These are phyloP conservation scores for Flaveria floridana DNA, from an alignment of 140 eudicot species.

Conservation along the genomic window DNA sequence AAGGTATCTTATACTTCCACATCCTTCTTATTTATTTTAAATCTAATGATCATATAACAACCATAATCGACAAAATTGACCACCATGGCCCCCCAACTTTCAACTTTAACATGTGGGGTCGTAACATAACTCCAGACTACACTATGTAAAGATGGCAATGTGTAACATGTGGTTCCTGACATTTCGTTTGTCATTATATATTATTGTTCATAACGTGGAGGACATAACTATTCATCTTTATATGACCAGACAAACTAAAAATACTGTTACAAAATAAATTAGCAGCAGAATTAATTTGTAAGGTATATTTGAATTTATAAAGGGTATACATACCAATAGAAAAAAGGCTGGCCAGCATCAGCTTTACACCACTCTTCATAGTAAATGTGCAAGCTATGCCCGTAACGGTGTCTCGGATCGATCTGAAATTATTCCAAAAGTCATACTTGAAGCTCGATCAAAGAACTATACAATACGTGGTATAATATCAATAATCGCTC, in stretches of 20 bases:
- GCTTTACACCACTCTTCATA: slow-evolving; percentile 85
- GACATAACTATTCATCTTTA: background rate
- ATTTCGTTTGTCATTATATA: slow-evolving; percentile 7
- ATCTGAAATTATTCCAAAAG: slow-evolving; percentile 42
- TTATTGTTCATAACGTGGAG: slow-evolving; percentile 17
- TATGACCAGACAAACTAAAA: background rate
- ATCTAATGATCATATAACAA: slow-evolving; percentile 20
- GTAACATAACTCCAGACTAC: background rate
- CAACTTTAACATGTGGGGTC: slow-evolving; percentile 31
- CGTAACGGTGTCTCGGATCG: slow-evolving; percentile 94
- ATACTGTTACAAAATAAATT: background rate
- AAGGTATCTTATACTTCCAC: slow-evolving; percentile 11
- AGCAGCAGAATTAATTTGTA: background rate
- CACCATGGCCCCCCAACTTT: slow-evolving; percentile 24
- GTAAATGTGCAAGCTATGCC: slow-evolving; percentile 74
- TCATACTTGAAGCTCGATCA: background rate
- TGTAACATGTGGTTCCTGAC: slow-evolving; percentile 22
- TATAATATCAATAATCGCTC: too few species aligned
- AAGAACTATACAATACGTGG: too few species aligned
- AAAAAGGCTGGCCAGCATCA: slow-evolving; percentile 88
- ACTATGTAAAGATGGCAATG: background rate
- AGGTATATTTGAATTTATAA: background rate
- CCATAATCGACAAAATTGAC: slow-evolving; percentile 13
- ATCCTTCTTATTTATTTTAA: background rate
- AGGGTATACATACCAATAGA: slow-evolving; percentile 61